These are phyloP conservation scores for Chytriomyces confervae DNA, from an alignment of 192 early-diverging fungal genomes.

Conservation along the genomic window DNA sequence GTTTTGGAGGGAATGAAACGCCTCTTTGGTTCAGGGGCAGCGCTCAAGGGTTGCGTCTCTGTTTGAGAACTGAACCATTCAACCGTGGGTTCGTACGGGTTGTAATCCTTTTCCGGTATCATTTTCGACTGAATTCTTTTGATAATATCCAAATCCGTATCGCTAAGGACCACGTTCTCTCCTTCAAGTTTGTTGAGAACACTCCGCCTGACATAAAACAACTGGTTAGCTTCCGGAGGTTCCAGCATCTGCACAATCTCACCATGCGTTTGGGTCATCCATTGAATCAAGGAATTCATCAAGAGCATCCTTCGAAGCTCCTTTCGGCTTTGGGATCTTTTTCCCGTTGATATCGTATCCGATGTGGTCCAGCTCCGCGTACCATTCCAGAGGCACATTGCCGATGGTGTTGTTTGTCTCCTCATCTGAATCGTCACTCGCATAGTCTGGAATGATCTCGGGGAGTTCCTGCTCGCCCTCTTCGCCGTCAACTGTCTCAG, in stretches of 20 bases:
- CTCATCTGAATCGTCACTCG: constrained; percentile 92
- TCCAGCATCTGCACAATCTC: neutral
- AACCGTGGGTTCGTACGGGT: constrained; percentile 86
- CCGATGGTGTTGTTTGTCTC: constrained; percentile 88
- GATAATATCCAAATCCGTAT: constrained; percentile 93
- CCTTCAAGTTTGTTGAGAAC: constrained; percentile 82
- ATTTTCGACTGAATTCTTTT: constrained; percentile 80
- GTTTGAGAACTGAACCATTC: constrained; percentile 95
- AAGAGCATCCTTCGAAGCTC: constrained; percentile 74
- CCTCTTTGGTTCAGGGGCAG: constrained; percentile 94
- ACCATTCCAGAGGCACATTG: constrained; percentile 97
- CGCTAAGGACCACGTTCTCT: constrained; percentile 82
- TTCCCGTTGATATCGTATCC: constrained; percentile 96
- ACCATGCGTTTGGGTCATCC: constrained; percentile 94
- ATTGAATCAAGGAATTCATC: constrained; percentile 90
- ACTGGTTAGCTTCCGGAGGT: neutral
- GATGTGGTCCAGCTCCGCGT: constrained; percentile 94
- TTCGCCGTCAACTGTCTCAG: constrained; percentile 18
- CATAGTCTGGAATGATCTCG: constrained; percentile 93
- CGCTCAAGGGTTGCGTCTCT: constrained; percentile 77
- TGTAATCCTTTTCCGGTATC: constrained; percentile 82
- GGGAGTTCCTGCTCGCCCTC: constrained; percentile 49
- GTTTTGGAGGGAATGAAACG: constrained; percentile 94
- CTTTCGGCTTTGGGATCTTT: constrained; percentile 84
- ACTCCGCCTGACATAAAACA: constrained; percentile 56